phyloP scores from a whole-genome alignment of 192 early-diverging fungal genomes.

The Backusella morwellensis region DNA sequence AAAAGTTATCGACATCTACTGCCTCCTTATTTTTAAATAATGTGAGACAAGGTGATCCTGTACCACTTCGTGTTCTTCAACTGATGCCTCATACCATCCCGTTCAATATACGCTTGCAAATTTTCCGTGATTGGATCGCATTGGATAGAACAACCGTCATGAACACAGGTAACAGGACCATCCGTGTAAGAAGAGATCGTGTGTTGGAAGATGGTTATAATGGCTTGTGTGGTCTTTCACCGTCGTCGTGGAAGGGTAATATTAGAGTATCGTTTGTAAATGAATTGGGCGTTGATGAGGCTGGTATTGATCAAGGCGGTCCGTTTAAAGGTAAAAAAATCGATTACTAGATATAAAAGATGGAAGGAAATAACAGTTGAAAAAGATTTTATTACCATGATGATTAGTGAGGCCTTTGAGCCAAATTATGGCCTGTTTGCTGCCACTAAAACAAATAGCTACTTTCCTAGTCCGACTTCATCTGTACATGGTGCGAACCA shows the following conservation, averaged over 20 bases:
- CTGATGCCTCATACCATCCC: slow-evolving; percentile 88
- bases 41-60: slow-evolving; percentile 39
- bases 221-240: slow-evolving; percentile 47
- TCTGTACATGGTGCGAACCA: slow-evolving; percentile 33
- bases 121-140: slow-evolving; percentile 78
- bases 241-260: slow-evolving; percentile 40
- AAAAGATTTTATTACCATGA: slow-evolving; percentile 50
- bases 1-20: slow-evolving; percentile 20
- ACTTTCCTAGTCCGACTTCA: slow-evolving; percentile 49
- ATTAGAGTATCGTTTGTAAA: slow-evolving; percentile 54
- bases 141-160: slow-evolving; percentile 49
- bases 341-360: neutral
- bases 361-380: neutral
- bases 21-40: slow-evolving; percentile 39
- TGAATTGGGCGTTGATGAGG: slow-evolving; percentile 57
- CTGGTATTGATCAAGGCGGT: slow-evolving; percentile 82
- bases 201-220: slow-evolving; percentile 74
- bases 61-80: slow-evolving; percentile 62
- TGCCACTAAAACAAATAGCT: slow-evolving; percentile 39
- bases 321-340: slow-evolving; percentile 73
- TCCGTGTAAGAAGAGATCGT: slow-evolving; percentile 59
- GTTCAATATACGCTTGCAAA: slow-evolving; percentile 78
- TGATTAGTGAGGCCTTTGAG: slow-evolving; percentile 53
- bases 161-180: slow-evolving; percentile 16
- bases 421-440: slow-evolving; percentile 51